Evolutionary conservation across 345 rosid species (phyloP), one percentile per base, ranked within the genome.

Genomic region (Garcia nutans): DNA sequence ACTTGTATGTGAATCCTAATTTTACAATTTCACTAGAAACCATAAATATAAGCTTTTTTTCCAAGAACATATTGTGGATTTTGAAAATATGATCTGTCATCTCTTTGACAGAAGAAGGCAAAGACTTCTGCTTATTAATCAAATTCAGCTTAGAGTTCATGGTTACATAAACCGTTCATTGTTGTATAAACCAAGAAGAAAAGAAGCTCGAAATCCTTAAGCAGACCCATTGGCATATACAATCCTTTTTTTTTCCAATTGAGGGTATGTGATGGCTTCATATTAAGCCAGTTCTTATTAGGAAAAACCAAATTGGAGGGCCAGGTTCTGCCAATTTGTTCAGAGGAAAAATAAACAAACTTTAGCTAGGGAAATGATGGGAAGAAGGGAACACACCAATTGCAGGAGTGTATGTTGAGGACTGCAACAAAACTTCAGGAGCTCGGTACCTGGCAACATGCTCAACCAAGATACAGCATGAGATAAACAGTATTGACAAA

Each of bases 341-440:
- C 23, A 50, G 61, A 52, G 15, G 3, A 31, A 54, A 70, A 33
- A 55, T 3, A 33, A 70, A 70, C 2, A 42, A 24, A 31, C 28
- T n/a, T 55, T 24, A 65, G 3, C 60, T 24, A 24, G 10, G 54
- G 24, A 33, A 72, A 10, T 13, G 26, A 31, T 19, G 26, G 6
- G 19, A 44, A 47, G 22, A 44, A 3, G 59, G 28, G 16, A 49
- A 56, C 61, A 55, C 88, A 92, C 98, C 98, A 80, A 94, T 87
- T 57, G 97, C 97, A 79, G 98, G 95, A 84, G 93, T 92, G 81
- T 94, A 94, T 19, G 82, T 72, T 45, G 95, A 87, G 65, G 97
- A 91, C 76, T 88, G 97, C 82, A 92, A 80, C 84, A 94, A 82
- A 76, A 94, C 97, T 87, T 94, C 98, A 2, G 98, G 98, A 74